Conservation (phyloP, 805 yeast genomes). For the Kazachstania bromeliacearum region DNA sequence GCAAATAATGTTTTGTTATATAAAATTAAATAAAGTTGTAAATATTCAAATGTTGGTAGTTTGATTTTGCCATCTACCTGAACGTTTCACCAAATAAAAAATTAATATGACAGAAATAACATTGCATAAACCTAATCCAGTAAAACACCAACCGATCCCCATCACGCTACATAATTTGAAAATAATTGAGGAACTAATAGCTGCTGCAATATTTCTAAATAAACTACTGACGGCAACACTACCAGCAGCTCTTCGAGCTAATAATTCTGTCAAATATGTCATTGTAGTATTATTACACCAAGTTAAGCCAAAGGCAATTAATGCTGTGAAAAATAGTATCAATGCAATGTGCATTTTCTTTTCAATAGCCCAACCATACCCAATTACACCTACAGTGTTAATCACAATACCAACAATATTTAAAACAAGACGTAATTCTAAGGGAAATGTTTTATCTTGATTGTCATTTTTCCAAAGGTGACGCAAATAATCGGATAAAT, state of each 20-base stretch:
- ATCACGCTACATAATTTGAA: constrained; percentile 27
- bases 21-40: no score
- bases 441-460: constrained; percentile 31
- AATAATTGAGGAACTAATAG: constrained; percentile 40
- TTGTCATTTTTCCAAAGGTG: constrained; percentile 23
- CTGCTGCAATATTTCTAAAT: constrained; percentile 46
- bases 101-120: constrained; percentile 19
- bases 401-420: constrained; percentile 37
- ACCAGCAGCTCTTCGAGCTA: constrained; percentile 42
- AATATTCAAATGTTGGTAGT: not conserved
- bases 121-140: constrained; percentile 37
- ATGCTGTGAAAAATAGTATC: constrained; percentile 36
- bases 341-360: constrained; percentile 31
- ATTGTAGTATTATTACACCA: constrained; percentile 47
- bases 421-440: constrained; percentile 36
- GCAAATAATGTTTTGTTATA: not conserved
- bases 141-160: constrained; percentile 49
- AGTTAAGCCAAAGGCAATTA: constrained; percentile 45
- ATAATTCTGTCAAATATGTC: constrained; percentile 44
- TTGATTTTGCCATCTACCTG: constrained; percentile 14
- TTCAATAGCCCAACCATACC: constrained; percentile 46
- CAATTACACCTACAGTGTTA: constrained; percentile 37
- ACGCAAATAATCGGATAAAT: constrained; percentile 35
- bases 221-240: constrained; percentile 46
- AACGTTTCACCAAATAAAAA: constrained; percentile 14